Percentiles rank a stretch among this genome's conserved stretches.
phyloP scores from a whole-genome alignment of 768 basidiomycete genomes.

The Clathrus columnatus region DNA sequence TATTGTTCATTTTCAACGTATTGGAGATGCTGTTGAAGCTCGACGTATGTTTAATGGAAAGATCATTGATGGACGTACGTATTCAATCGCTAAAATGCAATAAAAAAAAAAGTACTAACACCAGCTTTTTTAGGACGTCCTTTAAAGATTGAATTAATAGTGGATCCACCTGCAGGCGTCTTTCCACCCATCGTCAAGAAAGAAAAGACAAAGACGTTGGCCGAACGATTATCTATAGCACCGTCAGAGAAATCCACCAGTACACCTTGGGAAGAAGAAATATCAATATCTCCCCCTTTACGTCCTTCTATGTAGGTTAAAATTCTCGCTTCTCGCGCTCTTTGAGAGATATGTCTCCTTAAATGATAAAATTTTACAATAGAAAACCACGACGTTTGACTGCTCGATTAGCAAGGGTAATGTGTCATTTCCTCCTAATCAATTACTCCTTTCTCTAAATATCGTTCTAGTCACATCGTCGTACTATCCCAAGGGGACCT shows the following conservation, averaged over 20 bases:
- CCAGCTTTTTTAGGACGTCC: constrained; percentile 7
- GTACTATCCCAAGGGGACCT: constrained; percentile 59
- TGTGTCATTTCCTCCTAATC: not conserved
- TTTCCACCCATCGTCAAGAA: not conserved
- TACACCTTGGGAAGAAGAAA: not conserved
- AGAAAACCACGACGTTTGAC: not conserved
- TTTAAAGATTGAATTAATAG: constrained; percentile 12
- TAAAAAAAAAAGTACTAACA: not conserved
- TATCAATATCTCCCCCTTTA: not conserved
- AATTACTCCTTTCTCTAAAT: not conserved
- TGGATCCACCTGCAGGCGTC: constrained; percentile 4
- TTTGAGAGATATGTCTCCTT: not conserved
- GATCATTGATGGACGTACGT: constrained; percentile 57
- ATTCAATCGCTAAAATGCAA: not conserved
- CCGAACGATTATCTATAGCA: not conserved
- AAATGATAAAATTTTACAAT: not conserved
- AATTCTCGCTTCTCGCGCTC: not conserved
- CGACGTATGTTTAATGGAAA: constrained; percentile 66
- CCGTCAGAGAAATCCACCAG: not conserved
- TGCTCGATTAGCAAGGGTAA: constrained; percentile 7
- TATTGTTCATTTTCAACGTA: constrained; percentile 54
- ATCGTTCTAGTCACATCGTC: constrained; percentile 17
- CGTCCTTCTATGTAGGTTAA: not conserved
- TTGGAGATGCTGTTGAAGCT: constrained; percentile 55
- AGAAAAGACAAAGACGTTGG: not conserved